phyloP scores from a whole-genome alignment of 2,329 filamentous ascomycete genomes.

The Aspergillus sp. region DNA sequence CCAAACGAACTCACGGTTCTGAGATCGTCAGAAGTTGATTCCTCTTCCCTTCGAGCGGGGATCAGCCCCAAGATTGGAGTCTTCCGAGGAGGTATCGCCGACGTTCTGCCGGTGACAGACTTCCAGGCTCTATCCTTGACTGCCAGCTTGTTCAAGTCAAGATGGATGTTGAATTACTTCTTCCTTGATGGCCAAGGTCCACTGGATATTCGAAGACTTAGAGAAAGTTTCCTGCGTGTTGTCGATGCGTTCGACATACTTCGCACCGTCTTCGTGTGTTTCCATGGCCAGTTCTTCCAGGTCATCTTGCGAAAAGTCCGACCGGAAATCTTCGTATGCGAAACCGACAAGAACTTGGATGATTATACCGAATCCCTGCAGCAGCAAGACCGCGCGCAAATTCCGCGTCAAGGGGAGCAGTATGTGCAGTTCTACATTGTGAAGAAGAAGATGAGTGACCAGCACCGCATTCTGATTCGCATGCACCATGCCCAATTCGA shows the following conservation, averaged over 20 bases:
- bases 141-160: conserved; percentile 36
- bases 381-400: conserved; percentile 55
- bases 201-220: conserved; percentile 47
- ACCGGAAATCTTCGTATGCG: conserved; percentile 53
- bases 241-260: conserved; percentile 64
- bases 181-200: conserved; percentile 55
- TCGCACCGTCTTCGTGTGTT: conserved; percentile 63
- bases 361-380: conserved; percentile 56
- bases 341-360: conserved; percentile 53
- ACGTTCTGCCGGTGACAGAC: conserved; percentile 60
- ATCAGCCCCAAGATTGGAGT: conserved; percentile 55
- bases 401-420: conserved; percentile 58
- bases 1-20: conserved; percentile 25
- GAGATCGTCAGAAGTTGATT: conserved; percentile 25
- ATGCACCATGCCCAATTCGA: conserved; percentile 71
- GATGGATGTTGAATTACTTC: conserved; percentile 53
- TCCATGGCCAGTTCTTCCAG: conserved; percentile 52
- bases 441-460: conserved; percentile 39
- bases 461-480: conserved; percentile 56
- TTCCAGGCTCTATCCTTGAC: conserved; percentile 39
- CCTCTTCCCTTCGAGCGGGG: conserved; percentile 46
- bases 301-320: conserved; percentile 59
- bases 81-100: conserved; percentile 51
- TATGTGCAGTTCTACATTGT: conserved; percentile 62
- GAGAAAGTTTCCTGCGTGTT: conserved; percentile 48